These are phyloP conservation scores for Lachnellula hyalina DNA, from an alignment of 2,329 filamentous ascomycete genomes.

Conservation along the genomic window DNA sequence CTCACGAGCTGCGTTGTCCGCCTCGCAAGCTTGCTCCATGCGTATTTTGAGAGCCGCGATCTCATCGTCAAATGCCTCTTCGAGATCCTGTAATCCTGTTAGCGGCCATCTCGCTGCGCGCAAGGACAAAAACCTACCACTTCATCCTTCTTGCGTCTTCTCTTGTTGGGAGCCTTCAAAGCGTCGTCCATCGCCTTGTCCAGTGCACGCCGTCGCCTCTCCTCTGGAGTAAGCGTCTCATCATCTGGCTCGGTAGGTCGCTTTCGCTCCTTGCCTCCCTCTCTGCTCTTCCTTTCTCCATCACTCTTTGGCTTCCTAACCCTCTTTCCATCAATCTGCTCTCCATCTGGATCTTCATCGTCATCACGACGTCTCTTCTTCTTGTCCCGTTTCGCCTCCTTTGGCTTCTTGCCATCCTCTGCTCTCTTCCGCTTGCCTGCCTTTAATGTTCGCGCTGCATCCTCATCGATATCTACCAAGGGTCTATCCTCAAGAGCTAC, in stretches of 20 bases:
- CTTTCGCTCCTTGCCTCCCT: conserved; percentile 37
- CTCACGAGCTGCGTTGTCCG: conserved; percentile 77
- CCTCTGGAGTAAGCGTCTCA: conserved; percentile 75
- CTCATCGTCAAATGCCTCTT: conserved; percentile 83
- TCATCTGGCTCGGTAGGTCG: conserved; percentile 59
- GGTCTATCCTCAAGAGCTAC: conserved; percentile 59
- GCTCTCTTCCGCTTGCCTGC: conserved; percentile 60
- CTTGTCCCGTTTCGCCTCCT: conserved; percentile 57
- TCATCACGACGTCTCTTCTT: conserved; percentile 58
- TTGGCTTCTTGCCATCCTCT: conserved; percentile 66
- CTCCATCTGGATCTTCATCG: conserved; percentile 40
- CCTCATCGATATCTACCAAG: conserved; percentile 59
- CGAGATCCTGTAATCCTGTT: conserved; percentile 61
- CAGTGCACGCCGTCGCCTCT: conserved; percentile 76
- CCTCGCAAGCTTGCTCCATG: conserved; percentile 87
- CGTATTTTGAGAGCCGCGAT: conserved; percentile 80
- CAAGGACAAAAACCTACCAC: conserved; percentile 55
- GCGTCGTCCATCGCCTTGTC: conserved; percentile 85
- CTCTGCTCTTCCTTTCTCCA: conserved; percentile 30
- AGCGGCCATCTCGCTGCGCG: conserved; percentile 10
- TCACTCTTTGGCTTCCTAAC: conserved; percentile 38
- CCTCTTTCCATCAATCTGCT: conserved; percentile 49
- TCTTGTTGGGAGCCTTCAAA: conserved; percentile 70
- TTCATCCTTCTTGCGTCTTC: conserved; percentile 71
- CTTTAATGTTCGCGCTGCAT: conserved; percentile 58